phyloP scores from a whole-genome alignment of 164 flowering plant genomes.

The Magnolia changhungtana region DNA sequence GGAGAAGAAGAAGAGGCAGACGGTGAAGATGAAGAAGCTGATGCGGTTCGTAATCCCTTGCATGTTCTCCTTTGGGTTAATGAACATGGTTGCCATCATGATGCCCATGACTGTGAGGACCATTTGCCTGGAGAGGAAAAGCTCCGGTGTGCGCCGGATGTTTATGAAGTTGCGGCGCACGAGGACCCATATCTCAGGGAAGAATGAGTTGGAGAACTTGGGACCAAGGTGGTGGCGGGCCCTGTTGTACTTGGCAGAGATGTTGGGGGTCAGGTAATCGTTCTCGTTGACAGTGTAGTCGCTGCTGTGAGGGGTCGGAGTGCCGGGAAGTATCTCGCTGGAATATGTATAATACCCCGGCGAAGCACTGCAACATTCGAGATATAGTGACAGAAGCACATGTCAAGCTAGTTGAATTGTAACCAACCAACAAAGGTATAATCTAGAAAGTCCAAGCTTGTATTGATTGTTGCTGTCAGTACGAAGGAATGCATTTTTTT shows the following conservation, averaged over 20 bases:
- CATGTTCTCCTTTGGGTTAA: conserved; percentile 28
- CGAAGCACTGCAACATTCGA: conserved; percentile 34
- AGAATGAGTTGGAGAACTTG: conserved; percentile 50
- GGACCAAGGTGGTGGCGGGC: conserved; percentile 32
- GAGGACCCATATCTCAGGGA: conserved; percentile 49
- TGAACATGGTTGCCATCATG: conserved; percentile 83
- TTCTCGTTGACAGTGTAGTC: conserved; percentile 60
- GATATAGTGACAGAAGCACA: neutral
- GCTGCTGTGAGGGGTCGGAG: conserved; percentile 68
- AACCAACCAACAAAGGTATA: no score
- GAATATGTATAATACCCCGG: conserved; percentile 46
- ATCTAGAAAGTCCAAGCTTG: no score
- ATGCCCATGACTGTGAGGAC: conserved; percentile 65
- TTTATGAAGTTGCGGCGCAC: conserved; percentile 67
- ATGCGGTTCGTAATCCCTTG: conserved; percentile 67
- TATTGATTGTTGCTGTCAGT: no score
- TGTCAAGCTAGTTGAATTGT: no score
- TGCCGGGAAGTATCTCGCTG: conserved; percentile 43
- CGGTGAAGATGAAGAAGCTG: conserved; percentile 78
- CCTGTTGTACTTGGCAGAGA: neutral
- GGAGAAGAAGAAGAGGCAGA: conserved; percentile 73
- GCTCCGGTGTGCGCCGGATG: conserved; percentile 69
- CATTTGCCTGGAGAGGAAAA: conserved; percentile 61
- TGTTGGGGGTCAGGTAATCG: conserved; percentile 54
- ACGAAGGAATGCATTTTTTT: no score